Base-by-base conservation (phyloP, 1,284 basidiomycete genomes). In the Spongiforma sp. region DNA sequence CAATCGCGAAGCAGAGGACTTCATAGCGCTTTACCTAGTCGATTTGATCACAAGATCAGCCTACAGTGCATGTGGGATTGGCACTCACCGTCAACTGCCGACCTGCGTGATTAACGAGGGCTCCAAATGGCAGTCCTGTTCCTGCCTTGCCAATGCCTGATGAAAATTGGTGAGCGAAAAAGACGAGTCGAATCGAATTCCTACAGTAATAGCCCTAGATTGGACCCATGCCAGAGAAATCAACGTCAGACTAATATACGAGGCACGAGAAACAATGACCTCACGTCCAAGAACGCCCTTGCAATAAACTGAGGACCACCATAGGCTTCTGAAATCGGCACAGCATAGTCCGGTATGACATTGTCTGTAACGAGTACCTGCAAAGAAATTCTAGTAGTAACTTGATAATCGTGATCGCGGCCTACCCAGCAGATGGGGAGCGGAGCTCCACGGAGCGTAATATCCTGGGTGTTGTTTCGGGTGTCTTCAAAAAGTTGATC, bases 301-400 rank as follows among this genome's bases (percentile, higher is more conserved):
- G 71, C 75, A 43, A 74, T 52, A 43, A 76, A 74, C 54, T 74
- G 75, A 34, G 75, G 74, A 2, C 75, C 74, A 37, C 63, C 72
- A 57, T 64, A 62, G 10, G 65, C 67, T 50, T 70, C 73, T 28
- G 73, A 63, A 24, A 74, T 61, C 19, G 75, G 73, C 6, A 74
- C 63, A 15, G 74, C 75, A 62, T 72, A 59, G 52, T 75, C 70
- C 21, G 74, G 75, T 54, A 74, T 73, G 26, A 75, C 26, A 24
- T 74, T 77, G 37, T 77, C 75, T 15, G 34, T 59, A 34, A 74
- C 75, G 30, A 72, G 65, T 15, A 74, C 74, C 71, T 74, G 53
- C 12, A n/a, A 6, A 41, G 19, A 57, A 39, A 36, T 41, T 7
- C 5, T 28, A 26, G 24, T 6, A 21, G 19, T 14, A n/a, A 30